Conservation (phyloP, 805 yeast species). For the Lachancea quebecensis region DNA sequence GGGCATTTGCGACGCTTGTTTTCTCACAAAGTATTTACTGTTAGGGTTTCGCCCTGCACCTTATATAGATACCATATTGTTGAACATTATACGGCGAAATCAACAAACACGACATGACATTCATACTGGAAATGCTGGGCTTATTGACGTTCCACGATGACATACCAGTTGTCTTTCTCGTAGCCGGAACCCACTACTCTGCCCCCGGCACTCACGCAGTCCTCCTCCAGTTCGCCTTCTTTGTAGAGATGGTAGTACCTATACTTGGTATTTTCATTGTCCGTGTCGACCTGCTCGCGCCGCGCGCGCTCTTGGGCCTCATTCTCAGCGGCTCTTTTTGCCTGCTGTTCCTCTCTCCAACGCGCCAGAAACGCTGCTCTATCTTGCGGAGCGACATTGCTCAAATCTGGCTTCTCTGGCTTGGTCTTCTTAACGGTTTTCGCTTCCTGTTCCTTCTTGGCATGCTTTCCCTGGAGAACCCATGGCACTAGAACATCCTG, state of each 20-base stretch:
- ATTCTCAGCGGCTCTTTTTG: conserved; percentile 14
- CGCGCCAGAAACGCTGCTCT: conserved; percentile 23
- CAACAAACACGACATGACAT: no score
- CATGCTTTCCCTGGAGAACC: conserved; percentile 58
- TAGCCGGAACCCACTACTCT: conserved; percentile 65
- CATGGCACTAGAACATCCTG: conserved; percentile 95
- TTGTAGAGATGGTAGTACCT: conserved; percentile 85
- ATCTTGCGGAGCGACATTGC: conserved; percentile 22
- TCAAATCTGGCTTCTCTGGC: conserved; percentile 23
- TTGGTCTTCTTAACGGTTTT: conserved; percentile 10
- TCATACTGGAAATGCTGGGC: neutral
- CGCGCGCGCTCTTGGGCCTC: conserved; percentile 14
- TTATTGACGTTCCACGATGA: conserved; percentile 30
- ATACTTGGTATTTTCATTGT: conserved; percentile 48
- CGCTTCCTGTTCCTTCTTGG: conserved; percentile 29
- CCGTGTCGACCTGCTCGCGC: conserved; percentile 15
- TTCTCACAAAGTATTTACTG: neutral
- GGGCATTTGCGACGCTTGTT: conserved; percentile 18
- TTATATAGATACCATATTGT: no score
- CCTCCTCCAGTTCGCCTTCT: conserved; percentile 73
- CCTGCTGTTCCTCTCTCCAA: conserved; percentile 27
- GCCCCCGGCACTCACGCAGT: conserved; percentile 69
- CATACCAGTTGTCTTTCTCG: conserved; percentile 96
- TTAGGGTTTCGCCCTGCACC: neutral
- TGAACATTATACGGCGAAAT: no score